These are phyloP conservation scores for Coniella lustricola DNA, from an alignment of 2,329 filamentous ascomycete species.

Conservation along the genomic window DNA sequence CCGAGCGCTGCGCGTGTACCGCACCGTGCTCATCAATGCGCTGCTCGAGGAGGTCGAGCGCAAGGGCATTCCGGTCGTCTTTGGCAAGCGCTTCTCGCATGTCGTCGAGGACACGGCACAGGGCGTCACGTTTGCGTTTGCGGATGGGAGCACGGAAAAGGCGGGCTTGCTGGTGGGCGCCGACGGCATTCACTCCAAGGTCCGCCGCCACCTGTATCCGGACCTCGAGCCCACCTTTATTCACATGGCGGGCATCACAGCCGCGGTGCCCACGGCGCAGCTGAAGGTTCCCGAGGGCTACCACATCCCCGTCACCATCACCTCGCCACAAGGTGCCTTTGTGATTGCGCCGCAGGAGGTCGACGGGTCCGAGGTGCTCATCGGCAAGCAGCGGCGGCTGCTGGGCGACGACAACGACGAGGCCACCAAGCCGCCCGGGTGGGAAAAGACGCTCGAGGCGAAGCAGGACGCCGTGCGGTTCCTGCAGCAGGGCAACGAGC, in stretches of 20 bases:
- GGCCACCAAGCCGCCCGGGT: slow-evolving; percentile 17
- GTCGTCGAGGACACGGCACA: slow-evolving; percentile 34
- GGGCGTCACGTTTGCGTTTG: slow-evolving; percentile 39
- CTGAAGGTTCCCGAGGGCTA: slow-evolving; percentile 29
- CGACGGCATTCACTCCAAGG: slow-evolving; percentile 53
- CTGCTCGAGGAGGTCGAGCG: slow-evolving; percentile 35
- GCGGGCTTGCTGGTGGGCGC: slow-evolving; percentile 46
- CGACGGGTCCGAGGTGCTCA: slow-evolving; percentile 41
- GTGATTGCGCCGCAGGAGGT: slow-evolving; percentile 41
- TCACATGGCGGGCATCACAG: slow-evolving; percentile 34
- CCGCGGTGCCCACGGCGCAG: slow-evolving; percentile 27
- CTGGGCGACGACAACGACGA: slow-evolving; percentile 19
- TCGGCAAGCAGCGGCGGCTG: slow-evolving; percentile 37
- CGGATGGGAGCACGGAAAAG: slow-evolving; percentile 32
- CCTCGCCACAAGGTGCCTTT: slow-evolving; percentile 38
- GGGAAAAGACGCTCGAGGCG: slow-evolving; percentile 33
- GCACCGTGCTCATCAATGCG: slow-evolving; percentile 42
- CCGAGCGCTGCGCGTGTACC: slow-evolving; percentile 45
- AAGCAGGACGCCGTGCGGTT: slow-evolving; percentile 31
- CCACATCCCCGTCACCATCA: slow-evolving; percentile 35
- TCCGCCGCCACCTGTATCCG: slow-evolving; percentile 44
- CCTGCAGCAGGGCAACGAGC: slow-evolving; percentile 27
- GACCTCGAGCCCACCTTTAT: slow-evolving; percentile 42
- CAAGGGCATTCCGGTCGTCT: slow-evolving; percentile 35
- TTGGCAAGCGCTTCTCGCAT: slow-evolving; percentile 39